A percentile compares a stretch with the other conserved stretches of the same genome.
phyloP scores from a whole-genome alignment of 345 rosid genomes.

The Streptanthus diversifolius region DNA sequence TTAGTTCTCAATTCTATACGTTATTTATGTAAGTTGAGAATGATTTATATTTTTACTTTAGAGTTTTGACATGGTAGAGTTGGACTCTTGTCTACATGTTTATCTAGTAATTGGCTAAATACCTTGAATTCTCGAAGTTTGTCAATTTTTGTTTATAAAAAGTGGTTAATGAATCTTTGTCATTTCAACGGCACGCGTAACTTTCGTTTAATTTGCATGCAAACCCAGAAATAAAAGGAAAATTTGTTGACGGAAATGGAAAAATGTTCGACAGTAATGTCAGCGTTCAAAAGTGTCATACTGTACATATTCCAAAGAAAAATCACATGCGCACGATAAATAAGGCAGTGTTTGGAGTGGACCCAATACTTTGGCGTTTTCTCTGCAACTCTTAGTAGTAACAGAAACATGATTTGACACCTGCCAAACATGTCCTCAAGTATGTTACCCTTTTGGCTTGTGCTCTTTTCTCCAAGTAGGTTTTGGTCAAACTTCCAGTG shows the following conservation, averaged over 20 bases:
- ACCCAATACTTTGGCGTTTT: constrained; percentile 14
- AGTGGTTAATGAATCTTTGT: background rate
- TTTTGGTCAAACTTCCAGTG: constrained; percentile 18
- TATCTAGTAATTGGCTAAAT: background rate
- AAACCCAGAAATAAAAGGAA: background rate
- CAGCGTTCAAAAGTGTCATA: background rate
- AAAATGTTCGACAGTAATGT: background rate
- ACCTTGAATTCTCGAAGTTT: background rate
- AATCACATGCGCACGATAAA: constrained; percentile 2
- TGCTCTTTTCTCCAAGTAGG: constrained; percentile 17
- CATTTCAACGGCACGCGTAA: background rate
- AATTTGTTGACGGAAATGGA: background rate
- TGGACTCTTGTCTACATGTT: background rate
- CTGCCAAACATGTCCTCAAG: constrained; percentile 29
- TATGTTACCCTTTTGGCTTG: background rate
- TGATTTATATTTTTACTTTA: background rate
- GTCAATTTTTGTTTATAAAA: background rate
- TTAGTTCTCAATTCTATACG: too few species aligned
- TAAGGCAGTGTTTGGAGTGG: constrained; percentile 6
- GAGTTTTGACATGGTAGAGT: background rate
- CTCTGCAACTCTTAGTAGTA: constrained; percentile 10
- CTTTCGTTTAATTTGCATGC: background rate
- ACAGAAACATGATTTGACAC: constrained; percentile 25
- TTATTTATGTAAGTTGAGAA: too few species aligned
- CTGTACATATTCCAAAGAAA: background rate